A percentile compares a stretch with the other conserved stretches of the same genome.
Evolutionary conservation across 2,329 filamentous ascomycete genomes (phyloP).

Genomic region (Arthroderma sp.): DNA sequence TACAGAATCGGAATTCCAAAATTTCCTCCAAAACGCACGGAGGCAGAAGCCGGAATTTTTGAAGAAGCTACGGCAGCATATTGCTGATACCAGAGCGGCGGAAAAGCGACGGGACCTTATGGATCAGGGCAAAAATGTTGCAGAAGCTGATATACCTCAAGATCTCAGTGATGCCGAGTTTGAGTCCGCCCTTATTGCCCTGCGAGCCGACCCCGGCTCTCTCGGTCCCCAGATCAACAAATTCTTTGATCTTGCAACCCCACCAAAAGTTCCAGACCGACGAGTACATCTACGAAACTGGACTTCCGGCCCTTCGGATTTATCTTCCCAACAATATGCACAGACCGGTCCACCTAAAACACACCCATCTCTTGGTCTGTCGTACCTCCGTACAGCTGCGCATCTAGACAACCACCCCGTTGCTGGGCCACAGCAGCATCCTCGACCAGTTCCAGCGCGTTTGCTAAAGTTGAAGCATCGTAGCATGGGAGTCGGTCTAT

Average conservation of each 20-base stretch:
- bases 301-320: constrained; percentile 22
- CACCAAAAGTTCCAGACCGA: constrained; percentile 24
- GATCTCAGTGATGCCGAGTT: constrained; percentile 34
- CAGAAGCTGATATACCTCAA: constrained; percentile 15
- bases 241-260: constrained; percentile 43
- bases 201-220: constrained; percentile 29
- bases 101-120: constrained; percentile 26
- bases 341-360: constrained; percentile 43
- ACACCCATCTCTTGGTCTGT: constrained; percentile 52
- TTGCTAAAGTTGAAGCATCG: constrained; percentile 38
- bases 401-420: constrained; percentile 47
- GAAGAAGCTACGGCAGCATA: constrained; percentile 23
- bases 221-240: constrained; percentile 41
- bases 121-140: constrained; percentile 27
- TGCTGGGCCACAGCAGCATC: constrained; percentile 44
- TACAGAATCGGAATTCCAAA: constrained; percentile 42
- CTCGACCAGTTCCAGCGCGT: constrained; percentile 43
- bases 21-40: constrained; percentile 36
- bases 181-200: constrained; percentile 31
- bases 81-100: constrained; percentile 21
- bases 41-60: constrained; percentile 28
- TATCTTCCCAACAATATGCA: constrained; percentile 31
- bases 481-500: constrained; percentile 17
- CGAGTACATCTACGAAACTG: constrained; percentile 24
- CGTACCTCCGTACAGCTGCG: constrained; percentile 44